A percentile compares a stretch with the other conserved stretches of the same genome.
These are phyloP conservation scores for Malassezia japonica DNA, from an alignment of 1,284 basidiomycete genomes.

Conservation along the genomic window DNA sequence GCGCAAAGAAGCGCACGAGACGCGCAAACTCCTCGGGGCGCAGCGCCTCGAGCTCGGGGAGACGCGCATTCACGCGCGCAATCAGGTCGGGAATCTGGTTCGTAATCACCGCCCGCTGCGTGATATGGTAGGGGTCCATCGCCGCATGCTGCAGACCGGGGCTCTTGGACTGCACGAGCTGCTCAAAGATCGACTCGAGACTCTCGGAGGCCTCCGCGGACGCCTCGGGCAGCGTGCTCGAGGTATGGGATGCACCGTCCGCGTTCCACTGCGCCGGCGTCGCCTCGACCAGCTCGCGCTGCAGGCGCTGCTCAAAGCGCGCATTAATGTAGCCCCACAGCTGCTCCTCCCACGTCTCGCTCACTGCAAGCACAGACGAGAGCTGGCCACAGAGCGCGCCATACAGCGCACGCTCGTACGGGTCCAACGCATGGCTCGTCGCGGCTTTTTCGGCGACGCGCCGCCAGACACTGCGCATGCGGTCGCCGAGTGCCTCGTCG, in stretches of 20 bases:
- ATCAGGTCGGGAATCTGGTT: constrained; percentile 56
- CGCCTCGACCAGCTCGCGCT: constrained; percentile 49
- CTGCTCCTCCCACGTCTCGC: constrained; percentile 78
- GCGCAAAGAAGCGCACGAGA: constrained; percentile 76
- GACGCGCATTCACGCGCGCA: constrained; percentile 29
- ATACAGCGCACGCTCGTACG: constrained; percentile 72
- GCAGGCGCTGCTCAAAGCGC: constrained; percentile 70
- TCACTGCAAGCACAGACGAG: constrained; percentile 63
- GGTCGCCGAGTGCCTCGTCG: constrained; percentile 30
- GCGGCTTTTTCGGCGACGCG: constrained; percentile 35
- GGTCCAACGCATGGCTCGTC: constrained; percentile 55
- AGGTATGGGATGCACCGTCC: not conserved
- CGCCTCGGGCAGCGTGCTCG: not conserved
- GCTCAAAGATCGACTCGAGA: constrained; percentile 35
- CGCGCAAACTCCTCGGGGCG: constrained; percentile 42
- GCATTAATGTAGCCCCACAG: constrained; percentile 84
- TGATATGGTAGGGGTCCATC: constrained; percentile 72
- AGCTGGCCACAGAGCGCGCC: constrained; percentile 80
- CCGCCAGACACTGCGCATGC: constrained; percentile 42
- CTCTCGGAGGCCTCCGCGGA: constrained; percentile 6
- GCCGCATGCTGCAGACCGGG: constrained; percentile 49
- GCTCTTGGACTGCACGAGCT: constrained; percentile 32
- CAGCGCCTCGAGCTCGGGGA: constrained; percentile 29
- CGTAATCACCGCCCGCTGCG: constrained; percentile 76
- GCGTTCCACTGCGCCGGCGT: not conserved